These are phyloP conservation scores for Talaromyces wortmannii DNA, from an alignment of 495 filamentous ascomycete species.

Conservation along the genomic window DNA sequence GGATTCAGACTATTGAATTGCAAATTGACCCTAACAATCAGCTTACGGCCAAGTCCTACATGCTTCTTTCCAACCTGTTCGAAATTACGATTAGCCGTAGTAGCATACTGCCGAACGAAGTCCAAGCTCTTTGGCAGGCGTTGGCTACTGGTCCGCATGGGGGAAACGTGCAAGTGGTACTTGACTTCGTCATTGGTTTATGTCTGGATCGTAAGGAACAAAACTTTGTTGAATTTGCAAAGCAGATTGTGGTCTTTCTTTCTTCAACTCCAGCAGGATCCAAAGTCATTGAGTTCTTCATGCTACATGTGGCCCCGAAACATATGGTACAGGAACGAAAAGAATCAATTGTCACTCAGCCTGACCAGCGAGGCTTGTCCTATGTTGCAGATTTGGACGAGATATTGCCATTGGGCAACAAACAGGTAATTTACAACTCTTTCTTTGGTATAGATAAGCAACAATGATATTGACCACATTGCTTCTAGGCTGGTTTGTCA, in stretches of 20 bases:
- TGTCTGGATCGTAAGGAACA: constrained; percentile 92
- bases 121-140: constrained; percentile 96
- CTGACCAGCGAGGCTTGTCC: constrained; percentile 67
- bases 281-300: constrained; percentile 88
- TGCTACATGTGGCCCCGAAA: constrained; percentile 82
- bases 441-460: background rate
- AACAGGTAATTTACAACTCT: constrained; percentile 48
- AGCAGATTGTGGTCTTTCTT: constrained; percentile 94
- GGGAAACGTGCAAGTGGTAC: constrained; percentile 90
- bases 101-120: constrained; percentile 85
- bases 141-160: constrained; percentile 87
- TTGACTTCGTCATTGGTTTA: constrained; percentile 91
- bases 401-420: constrained; percentile 78
- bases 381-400: constrained; percentile 82
- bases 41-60: constrained; percentile 84
- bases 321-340: constrained; percentile 86
- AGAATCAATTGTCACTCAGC: constrained; percentile 62
- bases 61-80: constrained; percentile 90
- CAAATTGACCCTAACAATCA: constrained; percentile 92
- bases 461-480: constrained; percentile 9
- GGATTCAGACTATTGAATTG: constrained; percentile 91
- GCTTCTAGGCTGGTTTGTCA: constrained; percentile 62
- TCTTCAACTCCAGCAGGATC: constrained; percentile 85
- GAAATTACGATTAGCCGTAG: constrained; percentile 94
- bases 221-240: constrained; percentile 94